Evolutionary conservation across 805 yeast genomes (phyloP), one percentile per base, ranked within the genome.

Genomic region (Metschnikowia borealis): DNA sequence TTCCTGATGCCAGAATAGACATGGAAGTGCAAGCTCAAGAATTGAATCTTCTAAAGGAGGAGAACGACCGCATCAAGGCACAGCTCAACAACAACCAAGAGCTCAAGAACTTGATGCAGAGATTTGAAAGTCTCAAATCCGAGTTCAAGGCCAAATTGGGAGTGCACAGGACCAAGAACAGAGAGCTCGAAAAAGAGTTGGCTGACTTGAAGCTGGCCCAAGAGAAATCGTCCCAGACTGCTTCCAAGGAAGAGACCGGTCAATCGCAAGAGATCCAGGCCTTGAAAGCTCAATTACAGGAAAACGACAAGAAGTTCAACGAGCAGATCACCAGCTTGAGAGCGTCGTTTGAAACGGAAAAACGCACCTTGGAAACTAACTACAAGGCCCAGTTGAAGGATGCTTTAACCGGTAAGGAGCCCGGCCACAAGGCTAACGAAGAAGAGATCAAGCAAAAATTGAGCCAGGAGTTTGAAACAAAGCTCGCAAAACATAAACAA

Each of bases 61-160:
- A 86, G 52, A 73, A 75, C 47, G 78, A 77, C n/a, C 71, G 81
- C 21, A 80, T 88, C 82, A 81, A 80, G 64, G 68, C 65, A 15
- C 58, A 53, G 42, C 48, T 55, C 6, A 52, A 46, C 46, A 56
- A 53, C 29, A 49, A 54, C 18, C 61, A 56, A 36, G 67, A 67
- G 41, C 49, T 65, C 29, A 69, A 68, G 18, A 58, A 54, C 3
- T 60, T 68, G 58, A 63, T 58, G 50, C 64, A 61, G n/a, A 58
- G 71, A 31, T 68, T 66, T 41, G 65, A 66, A 38, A 62, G 60
- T 18, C 60, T 69, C 40, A 62, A 66, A 34, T 55, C 58, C 36
- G 70, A 66, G 46, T 63, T 62, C 46, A 59, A 53, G 33, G 54
- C 64, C 38, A 65, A 64, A 35, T 59, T 69, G 35, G 50, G 53